These are phyloP conservation scores for Fusarium sp. DNA, from an alignment of 2,329 filamentous ascomycete species.

Conservation along the genomic window DNA sequence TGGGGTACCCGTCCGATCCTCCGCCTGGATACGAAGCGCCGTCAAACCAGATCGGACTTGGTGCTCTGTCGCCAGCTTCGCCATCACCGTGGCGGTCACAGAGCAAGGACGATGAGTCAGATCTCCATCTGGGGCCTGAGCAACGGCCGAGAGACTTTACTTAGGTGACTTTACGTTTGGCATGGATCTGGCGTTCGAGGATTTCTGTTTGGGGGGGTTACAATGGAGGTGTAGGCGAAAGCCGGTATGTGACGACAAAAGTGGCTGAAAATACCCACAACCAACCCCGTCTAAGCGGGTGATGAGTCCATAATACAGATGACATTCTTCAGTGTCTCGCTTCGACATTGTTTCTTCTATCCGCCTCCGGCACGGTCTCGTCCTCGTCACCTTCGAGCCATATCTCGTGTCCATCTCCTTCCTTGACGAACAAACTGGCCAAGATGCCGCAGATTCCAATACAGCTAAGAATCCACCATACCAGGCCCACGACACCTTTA, in stretches of 20 bases:
- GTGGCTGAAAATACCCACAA: not conserved
- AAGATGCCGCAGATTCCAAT: slow-evolving; percentile 66
- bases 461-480: slow-evolving; percentile 70
- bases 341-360: not conserved
- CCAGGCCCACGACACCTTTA: slow-evolving; percentile 70
- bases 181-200: slow-evolving; percentile 41
- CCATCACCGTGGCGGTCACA: slow-evolving; percentile 48
- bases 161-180: slow-evolving; percentile 26
- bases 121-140: slow-evolving; percentile 50
- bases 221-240: not conserved
- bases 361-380: slow-evolving; percentile 22
- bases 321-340: not conserved
- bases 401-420: slow-evolving; percentile 77
- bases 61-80: slow-evolving; percentile 46
- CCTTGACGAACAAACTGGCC: slow-evolving; percentile 70
- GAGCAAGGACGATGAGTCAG: slow-evolving; percentile 51
- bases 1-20: slow-evolving; percentile 46
- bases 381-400: slow-evolving; percentile 75
- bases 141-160: slow-evolving; percentile 55
- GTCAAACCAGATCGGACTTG: slow-evolving; percentile 51
- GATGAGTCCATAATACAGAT: slow-evolving; percentile 2
- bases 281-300: not conserved
- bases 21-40: slow-evolving; percentile 55
- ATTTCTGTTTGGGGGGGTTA: not conserved
- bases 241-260: slow-evolving; percentile 5